A percentile compares a stretch with the other conserved stretches of the same genome.
These are phyloP conservation scores for Thraustochytrium striatum DNA, from an alignment of 352 stramenopile species.

Conservation along the genomic window DNA sequence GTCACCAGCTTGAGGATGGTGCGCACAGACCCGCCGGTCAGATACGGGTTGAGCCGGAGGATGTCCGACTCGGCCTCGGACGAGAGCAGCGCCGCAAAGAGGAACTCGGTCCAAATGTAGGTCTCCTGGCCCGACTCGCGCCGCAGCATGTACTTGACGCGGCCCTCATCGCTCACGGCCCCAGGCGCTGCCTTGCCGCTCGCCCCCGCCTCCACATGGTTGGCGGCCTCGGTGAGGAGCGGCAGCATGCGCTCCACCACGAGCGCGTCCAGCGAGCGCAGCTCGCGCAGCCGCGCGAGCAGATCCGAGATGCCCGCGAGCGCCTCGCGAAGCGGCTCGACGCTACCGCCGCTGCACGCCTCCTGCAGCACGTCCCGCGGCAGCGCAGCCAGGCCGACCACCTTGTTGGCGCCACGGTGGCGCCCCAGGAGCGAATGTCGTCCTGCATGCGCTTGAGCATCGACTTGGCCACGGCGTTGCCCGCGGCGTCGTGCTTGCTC, in stretches of 20 bases:
- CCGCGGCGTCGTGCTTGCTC: slow-evolving; percentile 37
- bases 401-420: not conserved
- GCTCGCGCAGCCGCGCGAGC: not conserved
- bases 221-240: slow-evolving; percentile 36
- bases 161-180: not conserved
- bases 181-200: not conserved
- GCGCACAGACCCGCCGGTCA: not conserved
- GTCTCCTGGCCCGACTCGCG: slow-evolving; percentile 37
- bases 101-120: slow-evolving; percentile 42
- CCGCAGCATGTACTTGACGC: slow-evolving; percentile 16
- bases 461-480: slow-evolving; percentile 49
- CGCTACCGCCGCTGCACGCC: slow-evolving; percentile 23
- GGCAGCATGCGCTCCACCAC: slow-evolving; percentile 46
- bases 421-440: slow-evolving; percentile 46
- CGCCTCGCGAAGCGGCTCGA: not conserved
- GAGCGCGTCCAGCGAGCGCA: slow-evolving; percentile 13
- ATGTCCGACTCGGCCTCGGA: slow-evolving; percentile 20
- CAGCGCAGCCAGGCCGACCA: slow-evolving; percentile 2
- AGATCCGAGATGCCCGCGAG: slow-evolving; percentile 5
- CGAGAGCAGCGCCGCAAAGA: slow-evolving; percentile 40
- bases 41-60: slow-evolving; percentile 35
- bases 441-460: slow-evolving; percentile 51
- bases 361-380: slow-evolving; percentile 3
- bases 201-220: slow-evolving; percentile 18
- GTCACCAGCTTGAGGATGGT: slow-evolving; percentile 22